A percentile compares a stretch with the other conserved stretches of the same genome.
Evolutionary conservation across 345 rosid genomes (phyloP).

Genomic region (Arabidopsis thaliana): DNA sequence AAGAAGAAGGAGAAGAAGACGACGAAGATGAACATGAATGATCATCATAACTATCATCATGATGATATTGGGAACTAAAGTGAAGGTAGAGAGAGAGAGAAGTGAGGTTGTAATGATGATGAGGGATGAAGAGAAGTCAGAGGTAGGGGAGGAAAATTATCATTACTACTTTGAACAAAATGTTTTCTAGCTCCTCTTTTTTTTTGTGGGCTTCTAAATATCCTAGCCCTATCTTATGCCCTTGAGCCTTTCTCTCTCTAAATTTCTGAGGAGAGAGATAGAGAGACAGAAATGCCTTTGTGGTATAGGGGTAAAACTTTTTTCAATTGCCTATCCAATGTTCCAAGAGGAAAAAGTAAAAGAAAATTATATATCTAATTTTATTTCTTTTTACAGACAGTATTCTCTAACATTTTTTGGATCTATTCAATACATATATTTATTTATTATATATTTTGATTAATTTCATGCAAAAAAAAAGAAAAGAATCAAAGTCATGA

Average conservation of each 20-base stretch:
- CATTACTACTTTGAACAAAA: conserved; percentile 43
- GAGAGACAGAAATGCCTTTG: conserved; percentile 24
- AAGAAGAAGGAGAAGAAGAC: conserved; percentile 43
- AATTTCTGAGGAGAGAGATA: neutral
- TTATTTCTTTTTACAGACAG: neutral
- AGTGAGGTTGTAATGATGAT: conserved; percentile 50
- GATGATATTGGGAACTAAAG: conserved; percentile 45
- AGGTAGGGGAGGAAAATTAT: conserved; percentile 43
- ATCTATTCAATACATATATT: neutral
- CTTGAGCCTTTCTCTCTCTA: conserved; percentile 30
- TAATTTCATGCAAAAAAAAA: neutral
- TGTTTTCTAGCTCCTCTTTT: conserved; percentile 35
- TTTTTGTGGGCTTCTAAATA: conserved; percentile 23
- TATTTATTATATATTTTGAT: neutral
- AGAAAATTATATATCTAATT: neutral
- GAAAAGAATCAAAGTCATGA: neutral
- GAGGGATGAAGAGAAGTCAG: conserved; percentile 44
- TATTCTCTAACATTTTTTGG: neutral
- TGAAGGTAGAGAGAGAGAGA: conserved; percentile 38
- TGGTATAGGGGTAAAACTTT: neutral
- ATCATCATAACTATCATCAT: conserved; percentile 42
- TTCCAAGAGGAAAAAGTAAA: neutral
- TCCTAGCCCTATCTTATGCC: conserved; percentile 40
- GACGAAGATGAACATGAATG: conserved; percentile 38
- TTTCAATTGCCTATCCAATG: conserved; percentile 10